A percentile compares a stretch with the other conserved stretches of the same genome.
phyloP scores from a whole-genome alignment of 73 alveolate species.

The Urostyla sp. region DNA sequence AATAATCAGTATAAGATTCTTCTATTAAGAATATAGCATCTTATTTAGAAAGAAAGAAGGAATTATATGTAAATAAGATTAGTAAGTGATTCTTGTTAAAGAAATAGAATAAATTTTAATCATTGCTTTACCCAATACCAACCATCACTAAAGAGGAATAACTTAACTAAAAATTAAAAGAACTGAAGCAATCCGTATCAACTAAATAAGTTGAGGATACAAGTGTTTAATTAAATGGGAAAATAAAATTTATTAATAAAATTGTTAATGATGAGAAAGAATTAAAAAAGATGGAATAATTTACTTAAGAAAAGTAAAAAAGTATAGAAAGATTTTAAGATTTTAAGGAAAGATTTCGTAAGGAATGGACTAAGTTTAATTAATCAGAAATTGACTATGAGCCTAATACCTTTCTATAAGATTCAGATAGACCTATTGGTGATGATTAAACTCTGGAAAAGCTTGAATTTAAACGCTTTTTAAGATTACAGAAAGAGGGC shows the following conservation, averaged over 20 bases:
- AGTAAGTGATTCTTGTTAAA: constrained; percentile 24
- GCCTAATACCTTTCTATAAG: constrained; percentile 1
- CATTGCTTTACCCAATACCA: neutral
- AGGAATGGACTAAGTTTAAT: neutral
- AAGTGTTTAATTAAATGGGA: neutral
- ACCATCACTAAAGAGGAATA: neutral
- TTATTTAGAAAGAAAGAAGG: constrained; percentile 18
- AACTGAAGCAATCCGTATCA: neutral
- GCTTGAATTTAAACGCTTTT: constrained; percentile 29
- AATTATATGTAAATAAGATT: constrained; percentile 1
- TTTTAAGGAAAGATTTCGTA: neutral
- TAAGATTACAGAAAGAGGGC: constrained; percentile 44
- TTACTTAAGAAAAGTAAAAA: neutral
- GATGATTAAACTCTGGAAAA: constrained; percentile 28
- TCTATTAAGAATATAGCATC: constrained; percentile 13
- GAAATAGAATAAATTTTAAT: neutral
- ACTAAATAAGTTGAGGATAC: neutral
- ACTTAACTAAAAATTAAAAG: neutral
- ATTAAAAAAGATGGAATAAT: no score
- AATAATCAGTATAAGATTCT: neutral
- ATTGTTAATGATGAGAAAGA: neutral
- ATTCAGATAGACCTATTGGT: constrained; percentile 24
- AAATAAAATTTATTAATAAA: no score
- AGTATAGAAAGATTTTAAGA: neutral
- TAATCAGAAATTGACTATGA: neutral